Percentiles rank a stretch among this genome's conserved stretches.
Evolutionary conservation across 108 stramenopile genomes (phyloP).

Genomic region (Seminavis robusta): DNA sequence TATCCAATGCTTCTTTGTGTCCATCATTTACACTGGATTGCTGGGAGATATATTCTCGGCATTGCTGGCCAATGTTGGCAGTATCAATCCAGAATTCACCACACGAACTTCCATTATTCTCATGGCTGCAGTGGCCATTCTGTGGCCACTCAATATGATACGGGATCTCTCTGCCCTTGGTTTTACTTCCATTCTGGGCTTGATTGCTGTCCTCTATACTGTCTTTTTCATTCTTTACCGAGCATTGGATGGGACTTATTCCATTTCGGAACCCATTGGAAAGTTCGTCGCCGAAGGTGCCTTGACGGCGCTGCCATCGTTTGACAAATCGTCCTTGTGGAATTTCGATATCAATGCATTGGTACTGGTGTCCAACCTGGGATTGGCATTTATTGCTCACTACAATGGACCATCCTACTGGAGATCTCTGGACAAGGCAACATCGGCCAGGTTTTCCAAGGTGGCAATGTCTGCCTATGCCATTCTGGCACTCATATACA

Average conservation of each 20-base stretch:
- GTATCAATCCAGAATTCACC: constrained; percentile 19
- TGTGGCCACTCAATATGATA: constrained; percentile 33
- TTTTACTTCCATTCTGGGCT: constrained; percentile 41
- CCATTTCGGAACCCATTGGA: neutral
- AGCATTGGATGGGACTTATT: constrained; percentile 33
- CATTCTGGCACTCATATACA: constrained; percentile 26
- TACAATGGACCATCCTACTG: constrained; percentile 42
- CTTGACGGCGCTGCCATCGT: constrained; percentile 9
- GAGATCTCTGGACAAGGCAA: constrained; percentile 10
- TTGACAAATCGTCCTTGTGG: constrained; percentile 31
- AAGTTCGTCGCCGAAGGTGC: constrained; percentile 27
- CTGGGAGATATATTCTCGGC: constrained; percentile 37
- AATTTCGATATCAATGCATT: constrained; percentile 35
- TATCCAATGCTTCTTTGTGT: constrained; percentile 24
- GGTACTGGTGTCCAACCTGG: constrained; percentile 31
- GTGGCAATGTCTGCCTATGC: constrained; percentile 16
- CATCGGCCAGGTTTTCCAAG: constrained; percentile 13
- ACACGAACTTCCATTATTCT: constrained; percentile 16
- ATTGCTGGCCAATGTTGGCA: constrained; percentile 3
- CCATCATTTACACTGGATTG: constrained; percentile 35
- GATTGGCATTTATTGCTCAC: constrained; percentile 46
- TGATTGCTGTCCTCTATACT: constrained; percentile 31
- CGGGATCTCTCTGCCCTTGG: constrained; percentile 29
- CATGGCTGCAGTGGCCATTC: neutral
- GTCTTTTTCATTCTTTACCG: constrained; percentile 33